These are phyloP conservation scores for Immersiporthe knoxdaviesiana DNA, from an alignment of 2,329 filamentous ascomycete genomes.

Conservation along the genomic window DNA sequence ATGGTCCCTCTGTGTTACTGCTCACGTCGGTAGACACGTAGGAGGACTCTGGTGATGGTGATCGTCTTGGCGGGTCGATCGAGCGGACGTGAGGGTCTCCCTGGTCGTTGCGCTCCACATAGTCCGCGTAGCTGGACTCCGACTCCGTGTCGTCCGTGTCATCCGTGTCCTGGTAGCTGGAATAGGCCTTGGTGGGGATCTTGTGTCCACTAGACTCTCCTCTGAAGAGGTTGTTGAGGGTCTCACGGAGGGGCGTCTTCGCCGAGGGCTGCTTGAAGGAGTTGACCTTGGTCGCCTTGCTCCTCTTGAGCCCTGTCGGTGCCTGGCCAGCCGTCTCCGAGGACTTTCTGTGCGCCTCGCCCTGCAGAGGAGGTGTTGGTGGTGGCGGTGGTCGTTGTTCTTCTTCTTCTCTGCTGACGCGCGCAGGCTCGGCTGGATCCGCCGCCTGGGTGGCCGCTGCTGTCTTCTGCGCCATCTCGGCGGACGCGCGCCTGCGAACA, in stretches of 20 bases:
- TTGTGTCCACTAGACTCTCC: slow-evolving; percentile 59
- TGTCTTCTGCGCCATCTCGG: slow-evolving; percentile 32
- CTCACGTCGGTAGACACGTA: slow-evolving; percentile 30
- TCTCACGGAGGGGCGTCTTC: slow-evolving; percentile 60
- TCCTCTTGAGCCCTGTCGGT: slow-evolving; percentile 53
- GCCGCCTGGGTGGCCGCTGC: slow-evolving; percentile 6
- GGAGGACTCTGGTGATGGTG: slow-evolving; percentile 39
- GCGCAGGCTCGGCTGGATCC: not conserved
- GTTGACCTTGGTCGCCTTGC: slow-evolving; percentile 55
- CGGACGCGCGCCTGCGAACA: slow-evolving; percentile 36
- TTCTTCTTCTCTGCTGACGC: slow-evolving; percentile 21
- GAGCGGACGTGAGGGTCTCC: slow-evolving; percentile 37
- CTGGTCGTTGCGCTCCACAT: slow-evolving; percentile 34
- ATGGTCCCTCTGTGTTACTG: slow-evolving; percentile 33
- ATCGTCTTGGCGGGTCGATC: slow-evolving; percentile 39
- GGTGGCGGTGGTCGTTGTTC: not conserved
- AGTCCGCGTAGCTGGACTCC: slow-evolving; percentile 32
- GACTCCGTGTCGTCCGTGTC: slow-evolving; percentile 39
- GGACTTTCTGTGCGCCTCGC: slow-evolving; percentile 15
- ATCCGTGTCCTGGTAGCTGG: slow-evolving; percentile 48
- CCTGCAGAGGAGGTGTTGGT: not conserved
- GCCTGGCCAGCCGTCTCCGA: slow-evolving; percentile 3
- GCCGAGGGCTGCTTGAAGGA: slow-evolving; percentile 48
- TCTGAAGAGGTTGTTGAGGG: slow-evolving; percentile 63
- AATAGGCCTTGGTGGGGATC: slow-evolving; percentile 51